Conservation (phyloP, 345 rosid genomes). For the Barbarea vulgaris region DNA sequence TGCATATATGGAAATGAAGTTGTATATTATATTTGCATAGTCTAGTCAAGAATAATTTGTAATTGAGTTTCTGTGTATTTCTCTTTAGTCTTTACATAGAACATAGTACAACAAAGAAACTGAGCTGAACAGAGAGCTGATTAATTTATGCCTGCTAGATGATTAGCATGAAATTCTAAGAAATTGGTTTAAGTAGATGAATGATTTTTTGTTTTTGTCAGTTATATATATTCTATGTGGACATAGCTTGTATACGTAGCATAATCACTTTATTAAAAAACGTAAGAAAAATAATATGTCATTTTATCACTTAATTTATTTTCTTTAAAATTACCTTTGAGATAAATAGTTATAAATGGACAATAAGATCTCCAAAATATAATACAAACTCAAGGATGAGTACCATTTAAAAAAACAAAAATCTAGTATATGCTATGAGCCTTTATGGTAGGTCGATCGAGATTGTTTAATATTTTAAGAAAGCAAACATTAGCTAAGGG, state of each 20-base stretch:
- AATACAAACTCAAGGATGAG: not conserved
- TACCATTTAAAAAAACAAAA: too few species aligned
- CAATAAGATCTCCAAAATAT: not conserved
- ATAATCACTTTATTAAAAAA: not conserved
- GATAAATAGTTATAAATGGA: not conserved
- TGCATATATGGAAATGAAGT: not conserved
- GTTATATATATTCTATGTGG: not conserved
- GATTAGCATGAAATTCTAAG: not conserved
- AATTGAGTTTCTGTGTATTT: not conserved
- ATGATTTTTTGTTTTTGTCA: not conserved
- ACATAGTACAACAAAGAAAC: not conserved
- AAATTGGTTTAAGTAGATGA: not conserved
- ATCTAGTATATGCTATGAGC: not conserved
- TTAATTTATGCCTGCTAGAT: not conserved
- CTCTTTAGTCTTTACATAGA: too few species aligned
- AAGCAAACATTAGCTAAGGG: constrained; percentile 47
- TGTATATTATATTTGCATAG: not conserved
- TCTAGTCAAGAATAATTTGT: not conserved
- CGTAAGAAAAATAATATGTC: not conserved
- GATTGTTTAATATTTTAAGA: constrained; percentile 13
- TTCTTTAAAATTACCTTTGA: not conserved
- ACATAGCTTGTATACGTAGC: not conserved
- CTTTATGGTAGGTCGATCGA: constrained; percentile 33
- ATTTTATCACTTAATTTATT: not conserved
- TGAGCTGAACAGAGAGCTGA: not conserved